phyloP scores from a whole-genome alignment of 768 basidiomycete genomes.

The Panellus pusillus region DNA sequence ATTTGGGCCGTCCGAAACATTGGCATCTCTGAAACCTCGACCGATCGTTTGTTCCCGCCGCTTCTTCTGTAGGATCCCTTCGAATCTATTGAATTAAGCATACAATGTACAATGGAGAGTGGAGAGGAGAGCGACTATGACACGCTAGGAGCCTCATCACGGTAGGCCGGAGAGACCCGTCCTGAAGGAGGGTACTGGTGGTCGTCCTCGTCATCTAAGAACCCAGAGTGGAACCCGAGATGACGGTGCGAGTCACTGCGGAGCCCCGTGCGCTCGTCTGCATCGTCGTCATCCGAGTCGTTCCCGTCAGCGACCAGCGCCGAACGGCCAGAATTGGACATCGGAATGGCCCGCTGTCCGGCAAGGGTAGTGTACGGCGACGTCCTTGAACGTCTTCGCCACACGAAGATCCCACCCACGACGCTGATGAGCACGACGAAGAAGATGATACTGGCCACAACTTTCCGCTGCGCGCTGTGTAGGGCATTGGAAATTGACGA shows the following conservation, averaged over 20 bases:
- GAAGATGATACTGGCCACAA: conserved; percentile 2
- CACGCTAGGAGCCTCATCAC: conserved; percentile 2
- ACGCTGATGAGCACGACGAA: conserved; percentile 77
- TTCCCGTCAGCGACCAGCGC: conserved; percentile 43
- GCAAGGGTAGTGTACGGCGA: conserved; percentile 59
- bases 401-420: conserved; percentile 73
- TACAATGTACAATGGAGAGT: too few species aligned
- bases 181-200: conserved; percentile 20
- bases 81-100: too few species aligned
- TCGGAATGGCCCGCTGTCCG: conserved; percentile 66
- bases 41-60: too few species aligned
- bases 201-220: conserved; percentile 57
- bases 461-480: conserved; percentile 2
- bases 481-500: conserved; percentile 10
- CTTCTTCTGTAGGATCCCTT: too few species aligned
- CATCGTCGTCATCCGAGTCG: conserved; percentile 75
- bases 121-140: too few species aligned
- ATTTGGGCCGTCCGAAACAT: too few species aligned
- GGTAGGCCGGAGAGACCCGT: conserved; percentile 12
- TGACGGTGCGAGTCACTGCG: conserved; percentile 31
- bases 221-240: conserved; percentile 19
- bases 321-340: conserved; percentile 45
- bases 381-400: conserved; percentile 44
- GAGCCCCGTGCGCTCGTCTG: conserved; percentile 70
- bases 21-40: too few species aligned